Base-by-base conservation (phyloP, 129 eudicot species). In the Artemisia argyi region DNA sequence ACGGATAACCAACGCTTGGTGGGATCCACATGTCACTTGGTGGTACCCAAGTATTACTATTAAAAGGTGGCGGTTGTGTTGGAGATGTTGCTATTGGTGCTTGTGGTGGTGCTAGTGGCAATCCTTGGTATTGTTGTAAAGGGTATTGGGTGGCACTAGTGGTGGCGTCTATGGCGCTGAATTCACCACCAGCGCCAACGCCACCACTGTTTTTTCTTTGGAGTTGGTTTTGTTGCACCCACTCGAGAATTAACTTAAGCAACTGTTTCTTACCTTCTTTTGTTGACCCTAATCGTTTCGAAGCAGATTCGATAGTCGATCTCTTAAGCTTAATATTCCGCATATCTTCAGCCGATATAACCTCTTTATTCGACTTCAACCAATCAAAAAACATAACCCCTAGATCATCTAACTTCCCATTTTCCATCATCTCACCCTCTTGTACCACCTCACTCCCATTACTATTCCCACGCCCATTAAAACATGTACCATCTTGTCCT, bases 211-310 rank as follows among this genome's bases (percentile, higher is more conserved):
- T 68, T 64, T 85, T 90, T 28, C 80, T 83, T n/a, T 84, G 93
- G 39, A 90, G 97, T 16, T 83, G 93, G 75, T 83, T 80, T 14
- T 90, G 90, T 75, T 83, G 94, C 67, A 95, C 97, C 99, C 99
- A 95, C 46, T 90, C 91, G 0, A 94, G 94, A 39, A 94, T 88
- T 2, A 95, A 85, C 62, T 88, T 95, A 28, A 95, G 54, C 10
- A 95, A 70, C 68, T 95, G 93, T 30, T 88, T 95, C 16, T 81
- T 84, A 0, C 97, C 99, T 86, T 94, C 96, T 72, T 81, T 88
- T 0, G 84, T 71, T 12, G 79, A 84, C 0, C 99, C 99, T 51
- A 95, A 59, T 3, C 99, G 75, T 76, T 90, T 95, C 4, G 87
- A 85, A 51, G 99, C 99, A 11, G 77, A 68, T 44, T 95, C 99